Base-by-base conservation (phyloP, 805 yeast genomes). In the Metschnikowia anglica region DNA sequence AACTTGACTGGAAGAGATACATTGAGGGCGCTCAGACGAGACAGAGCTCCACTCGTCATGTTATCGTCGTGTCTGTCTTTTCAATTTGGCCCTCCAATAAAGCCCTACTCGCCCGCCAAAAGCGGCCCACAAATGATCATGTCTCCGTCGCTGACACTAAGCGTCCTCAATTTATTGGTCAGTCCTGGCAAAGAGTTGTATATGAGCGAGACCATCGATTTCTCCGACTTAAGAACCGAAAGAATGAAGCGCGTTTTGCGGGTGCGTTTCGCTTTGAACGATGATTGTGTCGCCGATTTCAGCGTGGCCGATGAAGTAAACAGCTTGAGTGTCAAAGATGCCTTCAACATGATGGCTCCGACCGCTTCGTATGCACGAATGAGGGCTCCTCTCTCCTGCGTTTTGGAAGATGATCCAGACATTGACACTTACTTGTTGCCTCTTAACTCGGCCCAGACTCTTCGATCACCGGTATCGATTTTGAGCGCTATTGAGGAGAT, bases 61-160 rank as follows among this genome's bases (percentile, higher is more conserved):
- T 17, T 41, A 37, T 36, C 45, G 12, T 28, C 45, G 12, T 41
- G 45, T 19, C 45, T 41, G 45, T 41, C 45, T 4, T 41, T 41
- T 26, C 27, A 23, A 18, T 41, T 41, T 13, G 45, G 45, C 3
- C 45, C 41, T 9, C 45, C 45, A 9, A 36, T 41, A 19, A 41
- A 26, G 30, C 45, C 45, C 5, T 41, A 31, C 15, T 37, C 45
- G 3, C 45, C 45, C 4, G 37, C 33, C 11, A 31, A 37, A 13
- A 31, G 16, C 18, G 36, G 27, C 11, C 41, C 45, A 6, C 45
- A 41, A 19, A 13, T 41, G 32, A 11, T 26, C 13, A 36, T 41
- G 36, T 18, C 45, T 11, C 45, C 45, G 5, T 13, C 36, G 15
- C 45, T 41, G 45, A 16, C 41, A 6, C 11, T 31, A 23, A 16